phyloP scores from a whole-genome alignment of 2,329 filamentous ascomycete genomes.

The Fusarium bulbicola region DNA sequence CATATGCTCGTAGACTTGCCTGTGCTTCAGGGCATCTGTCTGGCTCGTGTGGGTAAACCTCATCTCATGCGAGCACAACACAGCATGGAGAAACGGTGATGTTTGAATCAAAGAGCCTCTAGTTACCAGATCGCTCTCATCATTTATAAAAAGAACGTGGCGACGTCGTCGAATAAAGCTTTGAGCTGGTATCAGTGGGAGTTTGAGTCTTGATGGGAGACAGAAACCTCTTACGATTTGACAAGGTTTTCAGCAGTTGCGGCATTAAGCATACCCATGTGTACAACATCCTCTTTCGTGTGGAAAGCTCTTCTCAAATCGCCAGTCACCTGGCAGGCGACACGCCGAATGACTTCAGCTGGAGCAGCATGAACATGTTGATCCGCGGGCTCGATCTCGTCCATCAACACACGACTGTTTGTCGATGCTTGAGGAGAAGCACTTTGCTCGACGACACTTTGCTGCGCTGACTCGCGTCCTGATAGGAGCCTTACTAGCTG shows the following conservation, averaged over 20 bases:
- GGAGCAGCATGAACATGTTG: constrained; percentile 18
- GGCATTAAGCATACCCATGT: constrained; percentile 10
- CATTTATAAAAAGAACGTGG: constrained; percentile 19
- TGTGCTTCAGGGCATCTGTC: constrained; percentile 39
- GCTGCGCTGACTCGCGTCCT: background rate
- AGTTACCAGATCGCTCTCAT: constrained; percentile 12
- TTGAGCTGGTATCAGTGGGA: background rate
- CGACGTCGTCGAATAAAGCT: constrained; percentile 22
- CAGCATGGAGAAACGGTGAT: constrained; percentile 52
- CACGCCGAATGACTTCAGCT: constrained; percentile 24
- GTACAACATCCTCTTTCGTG: constrained; percentile 17
- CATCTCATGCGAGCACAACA: constrained; percentile 52
- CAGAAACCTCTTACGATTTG: background rate
- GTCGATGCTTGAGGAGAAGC: background rate
- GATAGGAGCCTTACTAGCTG: constrained; percentile 5
- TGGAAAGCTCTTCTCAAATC: constrained; percentile 20
- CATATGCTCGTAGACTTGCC: constrained; percentile 52
- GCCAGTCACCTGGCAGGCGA: constrained; percentile 17
- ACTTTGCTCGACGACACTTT: background rate
- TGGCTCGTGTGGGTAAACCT: constrained; percentile 37
- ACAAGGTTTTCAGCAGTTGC: constrained; percentile 15
- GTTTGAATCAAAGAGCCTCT: constrained; percentile 42
- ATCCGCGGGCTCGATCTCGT: constrained; percentile 17
- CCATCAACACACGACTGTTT: background rate
- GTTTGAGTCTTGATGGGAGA: too few species aligned